Base-by-base conservation (phyloP, 495 filamentous ascomycete species). In the Aspergillus taichungensis region DNA sequence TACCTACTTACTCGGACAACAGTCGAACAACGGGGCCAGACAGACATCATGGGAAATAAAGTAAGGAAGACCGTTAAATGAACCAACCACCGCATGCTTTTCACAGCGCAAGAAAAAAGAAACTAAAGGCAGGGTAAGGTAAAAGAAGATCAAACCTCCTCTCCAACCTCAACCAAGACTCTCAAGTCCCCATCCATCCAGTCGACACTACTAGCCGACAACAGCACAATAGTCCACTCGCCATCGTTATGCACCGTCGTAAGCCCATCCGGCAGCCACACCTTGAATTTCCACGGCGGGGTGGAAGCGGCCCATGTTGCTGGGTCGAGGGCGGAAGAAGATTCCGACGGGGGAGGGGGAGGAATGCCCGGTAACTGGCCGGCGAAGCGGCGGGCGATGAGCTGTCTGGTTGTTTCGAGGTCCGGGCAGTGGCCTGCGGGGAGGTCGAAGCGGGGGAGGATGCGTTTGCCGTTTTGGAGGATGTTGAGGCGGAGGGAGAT, bases 131-230 rank as follows among this genome's bases (percentile, higher is more conserved):
- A 38, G 18, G 11, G 18, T n/a, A n/a, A n/a, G 8, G 8, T 2
- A 12, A 11, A 38, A 12, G 14, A 32, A 8, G 24, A 7, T 37
- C 38, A 42, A 30, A 32, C 43, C 8, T 43, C 14, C 13, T 38
- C 31, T 10, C 53, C 62, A 33, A 64, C 13, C n/a, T 73, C 68
- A 27, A 75, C 54, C 30, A 76, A 48, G 43, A 75, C 63, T 42
- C 56, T 68, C 45, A 76, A 49, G n/a, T 69, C 61, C 6, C 65
- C 64, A 46, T 76, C 74, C 70, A 78, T 71, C 73, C 72, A 76
- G 11, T 74, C 73, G n/a, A 64, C 60, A 9, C 64, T 63, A 31
- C 62, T 59, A 8, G 70, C 62, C n/a, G 60, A 57, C 14, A 65
- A 51, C 7, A 74, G 54, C 10, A 67, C 66, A 34, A 71, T 56